Base-by-base conservation (phyloP, 371 early-diverging fungal species). In the Choanephora cucurbitarum region DNA sequence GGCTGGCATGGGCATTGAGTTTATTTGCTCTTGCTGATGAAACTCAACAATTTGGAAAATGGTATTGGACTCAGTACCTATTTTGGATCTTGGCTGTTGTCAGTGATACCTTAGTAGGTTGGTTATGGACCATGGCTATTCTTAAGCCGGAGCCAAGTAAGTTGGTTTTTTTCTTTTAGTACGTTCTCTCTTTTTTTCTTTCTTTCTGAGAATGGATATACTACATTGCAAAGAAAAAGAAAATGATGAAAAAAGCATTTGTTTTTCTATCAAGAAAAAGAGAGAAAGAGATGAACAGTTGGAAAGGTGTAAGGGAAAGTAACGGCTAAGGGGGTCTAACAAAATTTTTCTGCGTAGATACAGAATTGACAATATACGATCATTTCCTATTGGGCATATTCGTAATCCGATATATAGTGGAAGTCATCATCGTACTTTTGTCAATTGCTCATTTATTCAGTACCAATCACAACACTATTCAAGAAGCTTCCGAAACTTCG, bases 51-150 rank as follows among this genome's bases (percentile, higher is more conserved):
- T 66, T 59, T 49, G 55, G 60, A 10, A 55, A 61, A 40, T 74
- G 71, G 72, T 55, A 60, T 39, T 72, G 74, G 72, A 55, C 64
- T 9, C 74, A 77, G 43, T 73, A 74, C 50, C 37, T 61, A 6
- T 73, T 72, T 57, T 77, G 72, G 72, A 42, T 58, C 8, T 48
- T 51, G 5, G 61, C 67, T 5, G 37, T 49, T 1, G 11, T 68
- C 8, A 62, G 62, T 10, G 78, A 77, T 18, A 64, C 66, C 7
- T 33, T 61, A 11, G 58, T 73, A 39, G 78, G 60, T 5, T 71
- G 74, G 74, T 50, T 69, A 14, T 77, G 74, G 78, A 49, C 62
- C 1, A 66, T 62, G 3, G 66, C 60, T n/a, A 23, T 70, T 15
- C 33, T 55, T 15, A 58, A 66, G 24, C 68, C 70, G 17, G 23